Conservation (phyloP, 768 basidiomycete genomes). For the Zangia roseola region DNA sequence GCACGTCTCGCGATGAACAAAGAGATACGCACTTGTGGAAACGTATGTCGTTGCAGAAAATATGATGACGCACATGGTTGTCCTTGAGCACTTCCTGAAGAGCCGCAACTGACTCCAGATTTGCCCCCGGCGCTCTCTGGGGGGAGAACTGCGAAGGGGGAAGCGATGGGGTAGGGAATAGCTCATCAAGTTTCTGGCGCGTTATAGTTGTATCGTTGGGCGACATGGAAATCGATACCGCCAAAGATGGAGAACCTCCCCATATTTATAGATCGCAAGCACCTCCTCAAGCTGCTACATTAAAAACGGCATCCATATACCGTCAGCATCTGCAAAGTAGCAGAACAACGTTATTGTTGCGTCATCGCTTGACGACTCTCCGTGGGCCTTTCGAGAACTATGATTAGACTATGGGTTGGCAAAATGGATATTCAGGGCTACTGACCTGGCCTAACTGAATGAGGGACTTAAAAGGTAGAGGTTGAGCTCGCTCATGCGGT, state of each 20-base stretch:
- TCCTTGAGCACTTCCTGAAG: constrained; percentile 41
- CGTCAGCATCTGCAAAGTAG: no score
- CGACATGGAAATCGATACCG: constrained; percentile 8
- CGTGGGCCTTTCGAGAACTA: no score
- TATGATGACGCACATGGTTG: constrained; percentile 47
- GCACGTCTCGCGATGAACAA: not conserved
- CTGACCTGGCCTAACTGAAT: no score
- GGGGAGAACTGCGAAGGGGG: constrained; percentile 26
- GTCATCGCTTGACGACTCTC: no score
- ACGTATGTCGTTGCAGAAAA: constrained; percentile 44
- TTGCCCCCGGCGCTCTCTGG: constrained; percentile 29
- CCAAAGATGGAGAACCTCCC: not conserved
- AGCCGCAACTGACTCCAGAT: constrained; percentile 17
- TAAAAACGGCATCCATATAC: no score
- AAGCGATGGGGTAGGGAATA: constrained; percentile 26
- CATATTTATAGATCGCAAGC: no score
- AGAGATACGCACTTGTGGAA: constrained; percentile 50
- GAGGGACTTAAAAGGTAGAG: no score
- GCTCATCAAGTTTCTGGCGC: constrained; percentile 12
- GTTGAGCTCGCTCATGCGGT: no score
- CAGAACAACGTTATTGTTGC: no score
- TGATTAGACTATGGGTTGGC: no score
- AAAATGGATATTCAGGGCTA: no score
- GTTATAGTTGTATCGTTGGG: not conserved
- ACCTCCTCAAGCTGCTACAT: no score